Conservation (phyloP, 345 rosid genomes). For the Cardiospermum halicacabum region DNA sequence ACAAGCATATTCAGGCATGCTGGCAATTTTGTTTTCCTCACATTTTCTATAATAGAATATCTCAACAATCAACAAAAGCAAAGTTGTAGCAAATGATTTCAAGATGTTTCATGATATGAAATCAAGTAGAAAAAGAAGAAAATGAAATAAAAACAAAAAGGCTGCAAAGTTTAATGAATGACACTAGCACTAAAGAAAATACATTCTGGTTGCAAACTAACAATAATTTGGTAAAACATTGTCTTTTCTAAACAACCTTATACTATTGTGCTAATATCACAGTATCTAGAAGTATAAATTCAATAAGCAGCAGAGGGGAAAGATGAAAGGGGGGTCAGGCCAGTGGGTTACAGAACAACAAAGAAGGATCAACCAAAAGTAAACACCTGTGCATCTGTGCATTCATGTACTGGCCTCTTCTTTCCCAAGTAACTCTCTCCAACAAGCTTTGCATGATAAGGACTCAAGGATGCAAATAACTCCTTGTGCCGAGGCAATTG, state of each 20-base stretch:
- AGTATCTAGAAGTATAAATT: background rate
- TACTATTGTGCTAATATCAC: background rate
- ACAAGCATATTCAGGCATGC: background rate
- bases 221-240: background rate
- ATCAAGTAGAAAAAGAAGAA: too few relatives aligned
- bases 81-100: background rate
- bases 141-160: background rate
- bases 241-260: background rate
- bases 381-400: conserved; percentile 80
- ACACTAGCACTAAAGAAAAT: background rate
- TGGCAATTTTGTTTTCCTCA: background rate
- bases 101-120: background rate
- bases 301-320: background rate
- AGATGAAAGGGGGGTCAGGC: background rate
- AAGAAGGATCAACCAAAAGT: conserved; percentile 11
- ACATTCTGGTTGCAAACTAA: background rate
- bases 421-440: conserved; percentile 90
- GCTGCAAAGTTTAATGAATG: too few relatives aligned
- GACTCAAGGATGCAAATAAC: conserved; percentile 57
- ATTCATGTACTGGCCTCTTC: conserved; percentile 80
- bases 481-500: conserved; percentile 80
- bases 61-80: background rate
- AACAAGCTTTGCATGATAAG: conserved; percentile 78
- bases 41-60: background rate
- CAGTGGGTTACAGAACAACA: background rate